Evolutionary conservation across 495 filamentous ascomycete genomes (phyloP).

Genomic region (Xylaria scruposa): DNA sequence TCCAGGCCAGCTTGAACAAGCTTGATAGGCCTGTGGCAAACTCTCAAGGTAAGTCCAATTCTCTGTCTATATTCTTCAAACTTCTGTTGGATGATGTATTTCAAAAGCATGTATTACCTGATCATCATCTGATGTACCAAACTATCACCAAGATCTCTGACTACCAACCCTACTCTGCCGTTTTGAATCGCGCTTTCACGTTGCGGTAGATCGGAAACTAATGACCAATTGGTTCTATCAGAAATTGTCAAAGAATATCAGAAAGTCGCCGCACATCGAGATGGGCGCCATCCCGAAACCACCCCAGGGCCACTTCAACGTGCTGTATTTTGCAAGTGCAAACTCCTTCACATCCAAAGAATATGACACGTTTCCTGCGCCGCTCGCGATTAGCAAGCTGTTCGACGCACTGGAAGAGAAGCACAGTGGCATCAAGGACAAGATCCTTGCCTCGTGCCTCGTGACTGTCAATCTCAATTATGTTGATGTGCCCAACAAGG

Average conservation of each 20-base stretch:
- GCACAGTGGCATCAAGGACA: slow-evolving; percentile 80
- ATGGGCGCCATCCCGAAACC: slow-evolving; percentile 50
- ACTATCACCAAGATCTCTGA: slow-evolving; percentile 71
- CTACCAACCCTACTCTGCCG: slow-evolving; percentile 35
- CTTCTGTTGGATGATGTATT: slow-evolving; percentile 51
- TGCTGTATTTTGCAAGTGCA: slow-evolving; percentile 88
- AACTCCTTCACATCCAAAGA: slow-evolving; percentile 74
- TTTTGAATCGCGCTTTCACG: slow-evolving; percentile 13
- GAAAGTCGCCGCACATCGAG: not conserved
- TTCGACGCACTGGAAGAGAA: slow-evolving; percentile 74
- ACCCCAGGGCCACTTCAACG: slow-evolving; percentile 68
- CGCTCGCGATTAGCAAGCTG: slow-evolving; percentile 68
- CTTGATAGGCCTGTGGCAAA: not conserved
- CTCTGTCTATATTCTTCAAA: not conserved
- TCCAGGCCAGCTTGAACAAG: slow-evolving; percentile 14
- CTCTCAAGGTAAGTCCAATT: slow-evolving; percentile 4
- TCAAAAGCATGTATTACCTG: slow-evolving; percentile 75
- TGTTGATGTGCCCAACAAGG: slow-evolving; percentile 68
- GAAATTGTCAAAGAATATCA: not conserved
- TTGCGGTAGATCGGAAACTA: slow-evolving; percentile 26
- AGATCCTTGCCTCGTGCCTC: slow-evolving; percentile 76
- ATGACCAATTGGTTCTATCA: slow-evolving; percentile 21
- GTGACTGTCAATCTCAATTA: slow-evolving; percentile 90
- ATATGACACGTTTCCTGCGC: slow-evolving; percentile 75
- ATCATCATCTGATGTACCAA: slow-evolving; percentile 53